Conservation (phyloP, 2,329 filamentous ascomycete species). For the Cryphonectria japonica region DNA sequence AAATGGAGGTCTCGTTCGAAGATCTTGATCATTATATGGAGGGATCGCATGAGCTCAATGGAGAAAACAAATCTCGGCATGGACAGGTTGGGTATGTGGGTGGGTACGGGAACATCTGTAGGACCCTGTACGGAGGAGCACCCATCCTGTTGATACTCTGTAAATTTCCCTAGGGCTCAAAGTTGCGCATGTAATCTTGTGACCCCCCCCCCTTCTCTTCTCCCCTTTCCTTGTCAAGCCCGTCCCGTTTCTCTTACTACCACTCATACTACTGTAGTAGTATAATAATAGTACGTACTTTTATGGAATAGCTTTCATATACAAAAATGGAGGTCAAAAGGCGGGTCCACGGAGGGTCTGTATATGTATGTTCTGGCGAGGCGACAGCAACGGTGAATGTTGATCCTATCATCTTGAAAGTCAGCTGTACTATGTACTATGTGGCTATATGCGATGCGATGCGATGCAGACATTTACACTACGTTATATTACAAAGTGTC, state of each 20-base stretch:
- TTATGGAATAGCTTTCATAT: neutral
- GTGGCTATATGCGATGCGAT: neutral
- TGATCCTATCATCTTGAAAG: neutral
- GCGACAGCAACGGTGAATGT: neutral
- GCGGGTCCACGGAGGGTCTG: neutral
- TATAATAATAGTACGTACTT: neutral
- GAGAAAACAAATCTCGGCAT: constrained; percentile 27
- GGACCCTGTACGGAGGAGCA: constrained; percentile 3
- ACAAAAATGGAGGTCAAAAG: neutral
- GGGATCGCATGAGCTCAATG: constrained; percentile 6
- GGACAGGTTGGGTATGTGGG: constrained; percentile 13
- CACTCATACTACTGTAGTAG: neutral
- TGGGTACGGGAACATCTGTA: constrained; percentile 26
- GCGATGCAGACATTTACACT: neutral
- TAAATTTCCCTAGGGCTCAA: constrained; percentile 27
- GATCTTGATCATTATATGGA: constrained; percentile 9
- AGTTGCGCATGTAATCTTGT: constrained; percentile 22
- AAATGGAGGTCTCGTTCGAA: neutral
- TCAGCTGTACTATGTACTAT: neutral
- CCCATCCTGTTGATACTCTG: constrained; percentile 12
- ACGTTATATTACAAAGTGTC: neutral
- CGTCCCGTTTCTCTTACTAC: neutral
- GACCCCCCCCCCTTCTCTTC: neutral
- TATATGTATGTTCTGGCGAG: neutral
- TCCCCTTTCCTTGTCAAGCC: neutral